A percentile compares a stretch with the other conserved stretches of the same genome.
phyloP scores from a whole-genome alignment of 305 asterid species.

The Solanum hybrid region DNA sequence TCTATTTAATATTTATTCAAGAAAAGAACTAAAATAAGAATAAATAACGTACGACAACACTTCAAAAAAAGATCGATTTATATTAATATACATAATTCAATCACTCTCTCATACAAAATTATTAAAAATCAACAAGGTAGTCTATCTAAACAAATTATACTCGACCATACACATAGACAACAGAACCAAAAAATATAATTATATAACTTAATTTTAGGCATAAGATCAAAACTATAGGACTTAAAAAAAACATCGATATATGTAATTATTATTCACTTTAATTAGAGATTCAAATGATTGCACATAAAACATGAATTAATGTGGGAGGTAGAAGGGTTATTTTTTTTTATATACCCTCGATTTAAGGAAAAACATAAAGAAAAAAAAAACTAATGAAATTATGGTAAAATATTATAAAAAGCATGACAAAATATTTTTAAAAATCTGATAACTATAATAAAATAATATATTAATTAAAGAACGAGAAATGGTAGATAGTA shows the following conservation, averaged over 20 bases:
- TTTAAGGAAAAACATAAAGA: not conserved
- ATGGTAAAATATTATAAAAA: not conserved
- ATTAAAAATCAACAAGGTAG: not conserved
- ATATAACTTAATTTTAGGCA: not conserved
- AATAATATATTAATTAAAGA: no score
- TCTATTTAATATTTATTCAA: no score
- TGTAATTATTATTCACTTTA: not conserved
- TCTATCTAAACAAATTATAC: not conserved
- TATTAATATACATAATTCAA: no score
- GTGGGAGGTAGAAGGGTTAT: not conserved
- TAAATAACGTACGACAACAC: not conserved
- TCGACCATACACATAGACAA: not conserved
- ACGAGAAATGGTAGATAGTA: no score
- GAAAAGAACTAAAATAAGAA: not conserved
- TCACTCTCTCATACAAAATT: not conserved
- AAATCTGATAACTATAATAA: no score
- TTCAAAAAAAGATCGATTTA: no score
- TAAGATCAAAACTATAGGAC: not conserved
- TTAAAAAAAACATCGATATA: not conserved
- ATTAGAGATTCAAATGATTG: not conserved
- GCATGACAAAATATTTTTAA: not conserved
- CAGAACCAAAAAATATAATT: not conserved
- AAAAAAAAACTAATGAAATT: not conserved
- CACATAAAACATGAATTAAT: not conserved
- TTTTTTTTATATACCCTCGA: not conserved